phyloP scores from a whole-genome alignment of 345 rosid genomes.

The Moricandia moricandioides region DNA sequence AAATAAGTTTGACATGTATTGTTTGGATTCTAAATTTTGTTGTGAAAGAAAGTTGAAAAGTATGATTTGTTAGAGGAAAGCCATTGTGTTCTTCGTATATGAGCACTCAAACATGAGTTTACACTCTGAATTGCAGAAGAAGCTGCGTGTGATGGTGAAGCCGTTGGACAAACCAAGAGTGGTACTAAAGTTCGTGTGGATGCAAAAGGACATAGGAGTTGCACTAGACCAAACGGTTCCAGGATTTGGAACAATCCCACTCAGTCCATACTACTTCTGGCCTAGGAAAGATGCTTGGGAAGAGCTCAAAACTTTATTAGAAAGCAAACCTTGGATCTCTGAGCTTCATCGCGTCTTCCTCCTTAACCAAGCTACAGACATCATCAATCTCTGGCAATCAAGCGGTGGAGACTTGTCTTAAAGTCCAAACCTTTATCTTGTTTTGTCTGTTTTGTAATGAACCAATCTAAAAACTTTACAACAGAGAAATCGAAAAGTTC shows the following conservation, averaged over 20 bases:
- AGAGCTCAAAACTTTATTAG: constrained; percentile 69
- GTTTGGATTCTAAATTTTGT: too few relatives aligned
- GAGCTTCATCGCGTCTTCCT: constrained; percentile 62
- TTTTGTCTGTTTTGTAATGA: neutral
- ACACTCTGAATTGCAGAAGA: constrained; percentile 39
- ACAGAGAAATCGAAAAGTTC: too few relatives aligned
- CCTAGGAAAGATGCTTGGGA: constrained; percentile 87
- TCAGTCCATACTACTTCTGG: constrained; percentile 90
- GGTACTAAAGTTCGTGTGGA: constrained; percentile 84
- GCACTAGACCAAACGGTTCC: constrained; percentile 72
- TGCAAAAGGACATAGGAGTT: constrained; percentile 79
- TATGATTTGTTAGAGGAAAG: neutral
- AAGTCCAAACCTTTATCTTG: constrained; percentile 8
- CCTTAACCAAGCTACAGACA: constrained; percentile 83
- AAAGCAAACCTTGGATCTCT: constrained; percentile 85
- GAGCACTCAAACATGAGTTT: neutral
- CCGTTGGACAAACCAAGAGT: constrained; percentile 72
- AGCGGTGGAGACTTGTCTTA: constrained; percentile 42
- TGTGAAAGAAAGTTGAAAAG: neutral
- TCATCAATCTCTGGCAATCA: constrained; percentile 81
- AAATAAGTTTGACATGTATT: too few relatives aligned
- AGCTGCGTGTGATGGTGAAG: constrained; percentile 71
- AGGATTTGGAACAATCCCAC: constrained; percentile 70
- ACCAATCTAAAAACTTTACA: too few relatives aligned
- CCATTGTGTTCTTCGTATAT: neutral